Conservation (phyloP, 1,284 basidiomycete species). For the Acaromyces ingoldii region DNA sequence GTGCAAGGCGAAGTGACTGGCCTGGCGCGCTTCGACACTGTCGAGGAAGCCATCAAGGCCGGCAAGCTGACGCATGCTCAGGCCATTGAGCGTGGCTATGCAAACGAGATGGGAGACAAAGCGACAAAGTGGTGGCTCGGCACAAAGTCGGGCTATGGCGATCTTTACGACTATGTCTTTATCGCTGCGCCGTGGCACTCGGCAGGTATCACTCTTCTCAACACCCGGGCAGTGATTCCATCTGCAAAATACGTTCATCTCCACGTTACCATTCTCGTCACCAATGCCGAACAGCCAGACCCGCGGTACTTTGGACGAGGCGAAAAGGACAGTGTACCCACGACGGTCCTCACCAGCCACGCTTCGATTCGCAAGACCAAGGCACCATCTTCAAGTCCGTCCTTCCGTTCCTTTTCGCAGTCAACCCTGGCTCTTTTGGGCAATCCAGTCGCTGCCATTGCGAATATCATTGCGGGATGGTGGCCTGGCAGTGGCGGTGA, state of each 20-base stretch:
- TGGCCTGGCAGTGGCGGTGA: constrained; percentile 5
- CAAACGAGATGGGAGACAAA: background rate
- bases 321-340: constrained; percentile 59
- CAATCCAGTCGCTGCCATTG: no score
- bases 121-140: constrained; percentile 39
- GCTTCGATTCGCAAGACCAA: constrained; percentile 22
- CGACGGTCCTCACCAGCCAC: constrained; percentile 64
- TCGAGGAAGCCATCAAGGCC: constrained; percentile 10
- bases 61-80: constrained; percentile 6
- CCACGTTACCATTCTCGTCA: constrained; percentile 82
- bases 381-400: background rate
- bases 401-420: background rate
- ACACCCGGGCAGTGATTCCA: constrained; percentile 57
- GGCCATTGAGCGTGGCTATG: background rate
- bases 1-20: constrained; percentile 42
- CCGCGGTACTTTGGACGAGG: constrained; percentile 65
- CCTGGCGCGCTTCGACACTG: constrained; percentile 26
- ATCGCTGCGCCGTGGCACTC: constrained; percentile 46
- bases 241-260: constrained; percentile 72
- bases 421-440: background rate
- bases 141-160: constrained; percentile 35
- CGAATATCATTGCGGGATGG: no score
- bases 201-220: constrained; percentile 42
- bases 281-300: constrained; percentile 63
- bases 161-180: constrained; percentile 42